Base-by-base conservation (phyloP, 2,329 filamentous ascomycete species). In the Mycosphaerella arachidis region DNA sequence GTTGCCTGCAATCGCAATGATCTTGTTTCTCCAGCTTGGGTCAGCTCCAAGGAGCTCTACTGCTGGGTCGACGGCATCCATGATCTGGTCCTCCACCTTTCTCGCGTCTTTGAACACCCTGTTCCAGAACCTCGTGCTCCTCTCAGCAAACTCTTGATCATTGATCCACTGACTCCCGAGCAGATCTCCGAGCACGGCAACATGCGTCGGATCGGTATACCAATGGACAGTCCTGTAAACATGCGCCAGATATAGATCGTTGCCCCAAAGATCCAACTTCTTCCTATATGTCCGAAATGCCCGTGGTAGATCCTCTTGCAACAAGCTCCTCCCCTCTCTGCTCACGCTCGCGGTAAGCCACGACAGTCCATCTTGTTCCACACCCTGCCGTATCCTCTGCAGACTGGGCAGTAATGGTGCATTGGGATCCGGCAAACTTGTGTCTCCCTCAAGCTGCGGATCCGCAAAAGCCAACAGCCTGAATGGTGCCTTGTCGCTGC, bases 121-220 rank as follows among this genome's bases (percentile, higher is more conserved):
- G 4, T 61, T 48, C 70, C 70, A 72, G 30, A 70, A 70, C 24
- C 69, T 55, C 10, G 61, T 35, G 45, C 86, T 88, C 43, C 94
- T 84, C 62, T 80, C 79, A 62, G 85, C 82, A 72, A 99, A 99
- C 75, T 99, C 94, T 31, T 82, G 83, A 71, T 96, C 87, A 54
- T 83, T 84, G 62, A 99, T 89, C 94, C 94, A 99, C 74, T 99
- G 94, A 70, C 92, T 96, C 9, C 94, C 94, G 9, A 99, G 79
- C 60, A 99, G 79, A 73, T 99, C 94, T 3, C 94, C 94, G 4
- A 99, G 80, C 0, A 97, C 92, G 0, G 89, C 86, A 20, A 94
- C 85, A 73, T 99, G 94, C 0, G 91, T 95, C 8, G 94, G 94
- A 16, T 80, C 78, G 0, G 89, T 84, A 88, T 90, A 95, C 91